Percentiles rank a stretch among this genome's conserved stretches.
Evolutionary conservation across 352 stramenopile genomes (phyloP).

Genomic region (Phytophthora brassicae): DNA sequence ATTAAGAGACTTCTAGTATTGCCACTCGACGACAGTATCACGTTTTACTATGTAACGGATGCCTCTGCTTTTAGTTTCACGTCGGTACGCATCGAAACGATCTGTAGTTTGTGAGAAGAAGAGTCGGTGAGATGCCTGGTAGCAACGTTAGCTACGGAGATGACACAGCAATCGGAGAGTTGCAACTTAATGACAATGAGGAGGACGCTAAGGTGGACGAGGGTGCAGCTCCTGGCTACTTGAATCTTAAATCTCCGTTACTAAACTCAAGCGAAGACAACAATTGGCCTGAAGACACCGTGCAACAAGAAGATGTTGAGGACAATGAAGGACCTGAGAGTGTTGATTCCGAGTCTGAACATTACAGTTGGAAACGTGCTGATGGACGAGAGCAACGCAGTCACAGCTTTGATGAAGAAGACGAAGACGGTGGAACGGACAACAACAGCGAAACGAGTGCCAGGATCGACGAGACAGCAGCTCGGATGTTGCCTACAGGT

Average conservation of each 20-base stretch:
- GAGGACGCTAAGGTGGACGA: background rate
- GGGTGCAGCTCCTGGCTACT: background rate
- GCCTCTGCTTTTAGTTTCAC: slow-evolving; percentile 12
- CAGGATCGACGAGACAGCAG: slow-evolving; percentile 17
- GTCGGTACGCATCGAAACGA: slow-evolving; percentile 1
- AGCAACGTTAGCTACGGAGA: slow-evolving; percentile 2
- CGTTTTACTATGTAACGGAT: slow-evolving; percentile 19
- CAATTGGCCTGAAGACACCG: slow-evolving; percentile 18
- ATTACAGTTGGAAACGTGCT: slow-evolving; percentile 71
- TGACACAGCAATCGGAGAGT: slow-evolving; percentile 4
- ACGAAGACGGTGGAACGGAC: slow-evolving; percentile 34
- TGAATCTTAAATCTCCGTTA: slow-evolving; percentile 24
- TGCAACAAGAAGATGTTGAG: slow-evolving; percentile 23
- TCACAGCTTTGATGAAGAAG: slow-evolving; percentile 31
- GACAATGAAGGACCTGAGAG: slow-evolving; percentile 14
- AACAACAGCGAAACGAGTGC: slow-evolving; percentile 32
- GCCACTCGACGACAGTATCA: no score
- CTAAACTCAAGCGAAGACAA: slow-evolving; percentile 23
- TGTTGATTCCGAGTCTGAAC: slow-evolving; percentile 19
- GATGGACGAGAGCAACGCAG: slow-evolving; percentile 46
- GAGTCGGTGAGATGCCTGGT: slow-evolving; percentile 12
- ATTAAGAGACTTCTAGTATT: no score
- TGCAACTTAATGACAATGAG: slow-evolving; percentile 11
- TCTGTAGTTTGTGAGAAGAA: background rate
- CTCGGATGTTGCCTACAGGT: slow-evolving; percentile 59